These are phyloP conservation scores for Pleurotus sapidus DNA, from an alignment of 768 basidiomycete species.

Conservation along the genomic window DNA sequence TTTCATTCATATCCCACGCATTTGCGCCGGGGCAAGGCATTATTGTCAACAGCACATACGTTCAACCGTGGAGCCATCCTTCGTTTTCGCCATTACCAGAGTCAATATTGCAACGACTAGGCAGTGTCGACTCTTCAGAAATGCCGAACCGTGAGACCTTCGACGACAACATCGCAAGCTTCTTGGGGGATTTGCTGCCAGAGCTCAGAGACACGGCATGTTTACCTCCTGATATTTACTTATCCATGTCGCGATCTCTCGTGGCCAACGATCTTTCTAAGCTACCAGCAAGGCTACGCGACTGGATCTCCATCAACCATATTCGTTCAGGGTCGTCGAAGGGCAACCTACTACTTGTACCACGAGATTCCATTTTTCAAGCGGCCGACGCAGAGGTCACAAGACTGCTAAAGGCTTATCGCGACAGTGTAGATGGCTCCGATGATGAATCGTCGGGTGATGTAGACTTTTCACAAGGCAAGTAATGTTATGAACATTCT, in stretches of 20 bases:
- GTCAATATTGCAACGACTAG: slow-evolving; percentile 51
- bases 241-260: slow-evolving; percentile 46
- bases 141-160: slow-evolving; percentile 58
- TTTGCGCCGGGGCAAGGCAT: slow-evolving; percentile 34
- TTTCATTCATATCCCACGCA: slow-evolving; percentile 45
- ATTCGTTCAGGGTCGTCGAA: slow-evolving; percentile 59
- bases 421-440: slow-evolving; percentile 29
- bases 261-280: slow-evolving; percentile 36
- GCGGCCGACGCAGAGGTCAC: slow-evolving; percentile 49
- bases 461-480: not conserved
- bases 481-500: not conserved
- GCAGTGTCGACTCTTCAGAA: slow-evolving; percentile 48
- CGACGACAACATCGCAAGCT: slow-evolving; percentile 44
- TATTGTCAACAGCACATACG: slow-evolving; percentile 34
- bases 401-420: slow-evolving; percentile 44
- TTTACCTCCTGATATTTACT: slow-evolving; percentile 53
- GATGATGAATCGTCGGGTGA: not conserved
- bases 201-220: slow-evolving; percentile 61
- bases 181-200: slow-evolving; percentile 47
- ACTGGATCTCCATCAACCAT: slow-evolving; percentile 61
- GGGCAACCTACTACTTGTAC: slow-evolving; percentile 54
- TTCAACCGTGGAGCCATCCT: slow-evolving; percentile 60
- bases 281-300: slow-evolving; percentile 32
- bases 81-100: slow-evolving; percentile 61
- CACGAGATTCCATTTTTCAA: slow-evolving; percentile 57